A percentile compares a stretch with the other conserved stretches of the same genome.
phyloP scores from a whole-genome alignment of 164 flowering plant species.

The Vitis vinifera region DNA sequence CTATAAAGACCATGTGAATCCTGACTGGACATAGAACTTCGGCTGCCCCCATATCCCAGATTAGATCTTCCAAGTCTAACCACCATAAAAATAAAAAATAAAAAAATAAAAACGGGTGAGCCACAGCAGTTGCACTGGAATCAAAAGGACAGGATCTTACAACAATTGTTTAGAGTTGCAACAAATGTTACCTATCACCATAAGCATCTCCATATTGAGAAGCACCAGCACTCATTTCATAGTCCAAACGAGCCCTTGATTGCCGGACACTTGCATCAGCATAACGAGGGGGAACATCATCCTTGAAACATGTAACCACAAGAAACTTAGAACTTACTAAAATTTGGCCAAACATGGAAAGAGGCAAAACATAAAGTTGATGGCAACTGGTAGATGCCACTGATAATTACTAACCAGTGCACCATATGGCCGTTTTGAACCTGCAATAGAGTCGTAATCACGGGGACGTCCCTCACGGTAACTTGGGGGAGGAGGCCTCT shows the following conservation, averaged over 20 bases:
- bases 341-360: background rate
- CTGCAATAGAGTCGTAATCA: slow-evolving; percentile 80
- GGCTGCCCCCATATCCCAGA: slow-evolving; percentile 62
- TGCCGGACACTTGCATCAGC: slow-evolving; percentile 73
- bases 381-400: background rate
- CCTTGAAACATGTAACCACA: slow-evolving; percentile 32
- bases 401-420: slow-evolving; percentile 55
- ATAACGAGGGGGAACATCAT: slow-evolving; percentile 86
- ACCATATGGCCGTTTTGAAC: slow-evolving; percentile 85
- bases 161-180: background rate
- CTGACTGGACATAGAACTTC: slow-evolving; percentile 70
- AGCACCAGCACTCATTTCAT: slow-evolving; percentile 54
- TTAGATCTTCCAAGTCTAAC: slow-evolving; percentile 78
- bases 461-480: slow-evolving; percentile 76
- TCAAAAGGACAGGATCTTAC: too few species aligned
- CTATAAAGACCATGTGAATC: slow-evolving; percentile 74
- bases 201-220: slow-evolving; percentile 82
- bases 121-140: background rate
- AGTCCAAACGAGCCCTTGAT: slow-evolving; percentile 90
- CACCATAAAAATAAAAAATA: background rate
- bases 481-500: slow-evolving; percentile 75
- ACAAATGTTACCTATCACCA: slow-evolving; percentile 57
- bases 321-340: background rate
- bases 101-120: background rate
- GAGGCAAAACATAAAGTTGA: background rate